Conservation (phyloP, 352 stramenopile species). For the Phytophthora rubi region DNA sequence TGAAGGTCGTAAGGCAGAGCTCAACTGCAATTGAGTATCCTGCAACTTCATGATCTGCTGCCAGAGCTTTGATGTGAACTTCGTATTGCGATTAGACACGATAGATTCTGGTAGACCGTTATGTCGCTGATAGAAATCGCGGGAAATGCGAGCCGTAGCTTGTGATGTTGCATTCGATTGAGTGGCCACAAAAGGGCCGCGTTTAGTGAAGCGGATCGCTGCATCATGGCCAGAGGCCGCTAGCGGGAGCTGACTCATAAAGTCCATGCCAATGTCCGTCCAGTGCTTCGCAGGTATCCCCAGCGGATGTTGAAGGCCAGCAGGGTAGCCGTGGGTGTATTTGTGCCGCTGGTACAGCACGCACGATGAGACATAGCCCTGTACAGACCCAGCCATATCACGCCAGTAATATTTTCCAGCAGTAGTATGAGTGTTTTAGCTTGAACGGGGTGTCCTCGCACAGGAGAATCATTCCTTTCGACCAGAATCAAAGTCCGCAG, state of each 20-base stretch:
- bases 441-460: background rate
- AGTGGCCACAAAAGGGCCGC: background rate
- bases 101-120: background rate
- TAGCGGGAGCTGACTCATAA: background rate
- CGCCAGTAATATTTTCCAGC: slow-evolving; percentile 1
- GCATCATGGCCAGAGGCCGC: too few relatives aligned
- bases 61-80: background rate
- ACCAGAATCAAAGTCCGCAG: background rate
- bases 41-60: background rate
- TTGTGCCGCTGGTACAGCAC: background rate
- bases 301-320: background rate
- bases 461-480: background rate
- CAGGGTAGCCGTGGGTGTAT: background rate
- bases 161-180: background rate
- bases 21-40: background rate
- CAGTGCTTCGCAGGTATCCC: background rate
- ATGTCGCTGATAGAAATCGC: background rate
- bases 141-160: background rate
- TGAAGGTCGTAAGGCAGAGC: background rate
- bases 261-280: background rate
- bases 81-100: background rate
- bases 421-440: background rate
- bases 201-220: background rate
- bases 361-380: background rate
- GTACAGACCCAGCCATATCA: background rate